Percentiles rank a stretch among this genome's conserved stretches.
phyloP scores from a whole-genome alignment of 306 rosid species.

The Cucumis hystrix region DNA sequence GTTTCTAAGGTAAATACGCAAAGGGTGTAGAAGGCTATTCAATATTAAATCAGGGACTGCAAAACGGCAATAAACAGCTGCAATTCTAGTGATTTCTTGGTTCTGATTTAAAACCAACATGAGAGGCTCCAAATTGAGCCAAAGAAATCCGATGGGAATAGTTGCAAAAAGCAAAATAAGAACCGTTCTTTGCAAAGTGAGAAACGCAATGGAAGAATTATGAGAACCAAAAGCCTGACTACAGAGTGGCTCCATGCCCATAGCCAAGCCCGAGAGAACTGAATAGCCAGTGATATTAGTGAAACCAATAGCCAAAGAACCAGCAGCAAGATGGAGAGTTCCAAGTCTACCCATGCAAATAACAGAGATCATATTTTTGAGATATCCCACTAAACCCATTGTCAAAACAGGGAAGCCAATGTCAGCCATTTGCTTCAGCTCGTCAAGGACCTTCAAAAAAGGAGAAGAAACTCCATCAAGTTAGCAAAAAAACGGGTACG shows the following conservation, averaged over 20 bases:
- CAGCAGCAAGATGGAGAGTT: slow-evolving; percentile 12
- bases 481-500: not conserved
- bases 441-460: slow-evolving; percentile 44
- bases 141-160: slow-evolving; percentile 44
- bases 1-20: slow-evolving; percentile 56
- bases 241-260: slow-evolving; percentile 18
- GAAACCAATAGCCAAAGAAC: slow-evolving; percentile 16
- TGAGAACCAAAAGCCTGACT: slow-evolving; percentile 27
- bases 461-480: not conserved
- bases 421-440: slow-evolving; percentile 44
- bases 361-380: slow-evolving; percentile 17
- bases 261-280: slow-evolving; percentile 7
- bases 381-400: slow-evolving; percentile 51
- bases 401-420: slow-evolving; percentile 70
- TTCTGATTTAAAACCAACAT: slow-evolving; percentile 51
- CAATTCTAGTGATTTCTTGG: slow-evolving; percentile 42
- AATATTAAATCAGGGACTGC: slow-evolving; percentile 75
- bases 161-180: slow-evolving; percentile 41
- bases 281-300: slow-evolving; percentile 14
- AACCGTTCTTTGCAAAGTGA: slow-evolving; percentile 42
- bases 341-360: slow-evolving; percentile 17
- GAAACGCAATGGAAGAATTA: slow-evolving; percentile 33
- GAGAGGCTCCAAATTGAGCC: slow-evolving; percentile 60
- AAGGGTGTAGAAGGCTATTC: slow-evolving; percentile 56
- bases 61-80: slow-evolving; percentile 49